Conservation (phyloP, 345 rosid species). For the Gossypium anomalum region DNA sequence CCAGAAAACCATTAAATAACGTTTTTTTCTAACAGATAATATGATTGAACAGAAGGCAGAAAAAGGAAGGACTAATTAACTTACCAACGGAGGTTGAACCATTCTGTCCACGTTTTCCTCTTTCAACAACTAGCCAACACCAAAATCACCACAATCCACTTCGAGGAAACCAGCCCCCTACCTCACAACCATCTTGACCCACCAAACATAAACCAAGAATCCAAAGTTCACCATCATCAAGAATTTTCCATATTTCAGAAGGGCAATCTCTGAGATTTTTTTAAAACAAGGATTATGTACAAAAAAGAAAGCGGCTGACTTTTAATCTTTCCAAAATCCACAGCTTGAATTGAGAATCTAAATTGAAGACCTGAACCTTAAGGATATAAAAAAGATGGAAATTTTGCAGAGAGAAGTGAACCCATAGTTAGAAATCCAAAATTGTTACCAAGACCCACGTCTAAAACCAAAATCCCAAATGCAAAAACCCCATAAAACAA, state of each 20-base stretch:
- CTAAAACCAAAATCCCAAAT: constrained; percentile 31
- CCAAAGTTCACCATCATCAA: constrained; percentile 6
- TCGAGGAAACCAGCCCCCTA: constrained; percentile 25
- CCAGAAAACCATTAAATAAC: constrained; percentile 3
- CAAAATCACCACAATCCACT: constrained; percentile 21
- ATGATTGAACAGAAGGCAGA: constrained; percentile 5
- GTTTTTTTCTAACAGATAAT: background rate
- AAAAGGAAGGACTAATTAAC: constrained; percentile 14
- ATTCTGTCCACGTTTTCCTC: constrained; percentile 47
- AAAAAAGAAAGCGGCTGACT: background rate
- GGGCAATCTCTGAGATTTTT: background rate
- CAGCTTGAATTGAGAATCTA: background rate
- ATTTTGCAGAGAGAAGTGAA: background rate
- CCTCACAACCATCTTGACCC: constrained; percentile 14
- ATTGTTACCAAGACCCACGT: constrained; percentile 23
- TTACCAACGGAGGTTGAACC: constrained; percentile 77
- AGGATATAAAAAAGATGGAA: constrained; percentile 8
- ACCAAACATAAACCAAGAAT: constrained; percentile 8
- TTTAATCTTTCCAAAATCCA: background rate
- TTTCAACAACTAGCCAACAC: constrained; percentile 21
- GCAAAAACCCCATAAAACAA: constrained; percentile 21
- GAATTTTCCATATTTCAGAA: background rate
- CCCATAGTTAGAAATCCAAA: constrained; percentile 18
- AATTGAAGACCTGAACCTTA: background rate
- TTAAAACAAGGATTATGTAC: background rate